Evolutionary conservation across 1,284 basidiomycete genomes (phyloP).

Genomic region (Leccinum laetum): DNA sequence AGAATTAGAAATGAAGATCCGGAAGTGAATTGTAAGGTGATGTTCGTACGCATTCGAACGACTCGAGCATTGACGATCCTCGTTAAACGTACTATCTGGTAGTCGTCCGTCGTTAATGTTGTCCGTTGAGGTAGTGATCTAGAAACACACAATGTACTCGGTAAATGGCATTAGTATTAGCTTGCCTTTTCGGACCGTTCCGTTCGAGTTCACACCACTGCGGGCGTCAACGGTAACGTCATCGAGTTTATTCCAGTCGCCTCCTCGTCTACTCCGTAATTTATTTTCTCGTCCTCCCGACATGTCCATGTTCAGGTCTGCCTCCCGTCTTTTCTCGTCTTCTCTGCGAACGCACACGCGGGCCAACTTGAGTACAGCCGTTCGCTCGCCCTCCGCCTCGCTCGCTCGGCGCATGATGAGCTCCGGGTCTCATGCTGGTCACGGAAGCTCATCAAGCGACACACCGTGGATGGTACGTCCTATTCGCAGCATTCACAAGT

Average conservation of each 20-base stretch:
- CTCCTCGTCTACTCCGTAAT: constrained; percentile 5
- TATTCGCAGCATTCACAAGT: background rate
- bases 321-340: constrained; percentile 16
- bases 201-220: constrained; percentile 30
- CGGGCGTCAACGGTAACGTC: constrained; percentile 21
- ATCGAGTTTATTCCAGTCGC: constrained; percentile 25
- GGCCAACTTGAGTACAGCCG: constrained; percentile 1
- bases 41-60: background rate
- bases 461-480: constrained; percentile 32
- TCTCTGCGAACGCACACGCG: constrained; percentile 20
- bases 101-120: background rate
- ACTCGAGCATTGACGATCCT: background rate
- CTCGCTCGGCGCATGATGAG: constrained; percentile 27
- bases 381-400: constrained; percentile 14
- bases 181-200: constrained; percentile 26
- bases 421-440: constrained; percentile 24
- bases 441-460: constrained; percentile 21
- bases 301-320: constrained; percentile 21
- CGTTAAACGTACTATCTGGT: background rate
- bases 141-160: background rate
- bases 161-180: no score
- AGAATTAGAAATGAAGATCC: constrained; percentile 22
- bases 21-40: constrained; percentile 10
- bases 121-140: background rate
- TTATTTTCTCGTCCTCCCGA: constrained; percentile 8